Conservation (phyloP, 345 rosid species). For the Mangifera indica region DNA sequence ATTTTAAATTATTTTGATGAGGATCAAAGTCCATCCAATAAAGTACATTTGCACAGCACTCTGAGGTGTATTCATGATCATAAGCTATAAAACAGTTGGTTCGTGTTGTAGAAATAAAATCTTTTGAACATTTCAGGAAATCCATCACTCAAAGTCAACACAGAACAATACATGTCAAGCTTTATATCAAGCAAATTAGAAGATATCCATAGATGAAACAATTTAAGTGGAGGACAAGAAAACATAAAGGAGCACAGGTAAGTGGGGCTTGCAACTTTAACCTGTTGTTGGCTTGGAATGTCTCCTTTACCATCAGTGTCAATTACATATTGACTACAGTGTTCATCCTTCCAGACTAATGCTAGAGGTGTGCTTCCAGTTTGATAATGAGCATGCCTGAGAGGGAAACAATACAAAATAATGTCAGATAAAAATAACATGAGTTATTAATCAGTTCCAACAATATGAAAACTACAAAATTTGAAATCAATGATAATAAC, state of each 20-base stretch:
- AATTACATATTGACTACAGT: slow-evolving; percentile 87
- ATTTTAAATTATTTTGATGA: neutral
- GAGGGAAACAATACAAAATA: slow-evolving; percentile 21
- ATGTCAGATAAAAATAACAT: neutral
- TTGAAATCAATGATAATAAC: neutral
- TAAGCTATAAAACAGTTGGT: neutral
- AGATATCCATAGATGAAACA: neutral
- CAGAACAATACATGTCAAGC: neutral
- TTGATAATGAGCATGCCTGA: slow-evolving; percentile 88
- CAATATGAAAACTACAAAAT: neutral
- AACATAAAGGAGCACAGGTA: slow-evolving; percentile 11
- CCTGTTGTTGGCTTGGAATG: slow-evolving; percentile 75
- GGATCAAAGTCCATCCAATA: neutral
- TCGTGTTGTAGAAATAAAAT: neutral
- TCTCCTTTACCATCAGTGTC: slow-evolving; percentile 91
- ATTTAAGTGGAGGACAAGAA: neutral
- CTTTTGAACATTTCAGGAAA: neutral
- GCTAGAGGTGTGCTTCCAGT: slow-evolving; percentile 90
- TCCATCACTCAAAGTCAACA: neutral
- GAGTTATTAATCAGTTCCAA: neutral
- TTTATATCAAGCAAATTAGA: neutral
- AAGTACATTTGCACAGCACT: neutral
- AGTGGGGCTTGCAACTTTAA: slow-evolving; percentile 22
- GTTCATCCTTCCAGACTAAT: slow-evolving; percentile 93
- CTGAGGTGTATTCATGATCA: neutral